These are phyloP conservation scores for Eutrema yunnanense DNA, from an alignment of 345 rosid genomes.

Conservation along the genomic window DNA sequence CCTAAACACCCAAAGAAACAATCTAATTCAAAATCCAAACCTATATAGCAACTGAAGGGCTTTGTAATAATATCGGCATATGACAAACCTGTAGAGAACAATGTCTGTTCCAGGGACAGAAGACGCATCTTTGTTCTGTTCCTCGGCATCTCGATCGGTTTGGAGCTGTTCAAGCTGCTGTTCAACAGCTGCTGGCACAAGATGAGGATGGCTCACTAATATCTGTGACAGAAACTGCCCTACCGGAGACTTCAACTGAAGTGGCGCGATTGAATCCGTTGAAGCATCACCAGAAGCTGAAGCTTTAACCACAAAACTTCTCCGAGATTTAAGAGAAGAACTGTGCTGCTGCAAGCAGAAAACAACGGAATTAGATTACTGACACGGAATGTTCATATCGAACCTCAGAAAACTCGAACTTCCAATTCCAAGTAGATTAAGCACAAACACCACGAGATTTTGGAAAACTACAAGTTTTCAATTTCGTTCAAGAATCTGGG, in stretches of 20 bases:
- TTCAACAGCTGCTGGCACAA: conserved; percentile 90
- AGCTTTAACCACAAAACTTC: conserved; percentile 46
- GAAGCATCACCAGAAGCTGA: conserved; percentile 53
- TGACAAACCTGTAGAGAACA: conserved; percentile 71
- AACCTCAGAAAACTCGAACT: background rate
- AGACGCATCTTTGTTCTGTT: conserved; percentile 46
- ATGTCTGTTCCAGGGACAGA: conserved; percentile 66
- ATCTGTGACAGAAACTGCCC: conserved; percentile 90
- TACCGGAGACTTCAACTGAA: conserved; percentile 76
- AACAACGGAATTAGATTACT: background rate
- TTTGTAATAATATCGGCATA: background rate
- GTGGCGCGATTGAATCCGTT: conserved; percentile 62
- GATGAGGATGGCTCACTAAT: conserved; percentile 83
- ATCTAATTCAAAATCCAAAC: background rate
- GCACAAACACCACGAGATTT: background rate
- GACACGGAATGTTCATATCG: background rate
- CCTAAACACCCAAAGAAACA: conserved; percentile 35
- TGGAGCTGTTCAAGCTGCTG: conserved; percentile 93
- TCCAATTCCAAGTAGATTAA: background rate
- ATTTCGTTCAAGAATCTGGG: background rate
- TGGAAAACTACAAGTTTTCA: background rate
- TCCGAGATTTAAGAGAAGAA: conserved; percentile 33
- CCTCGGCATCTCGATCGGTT: conserved; percentile 67
- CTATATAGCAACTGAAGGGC: background rate
- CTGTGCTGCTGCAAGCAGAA: conserved; percentile 1